A percentile compares a stretch with the other conserved stretches of the same genome.
These are phyloP conservation scores for Nakazawaea wickerhamii DNA, from an alignment of 805 yeast species.

Conservation along the genomic window DNA sequence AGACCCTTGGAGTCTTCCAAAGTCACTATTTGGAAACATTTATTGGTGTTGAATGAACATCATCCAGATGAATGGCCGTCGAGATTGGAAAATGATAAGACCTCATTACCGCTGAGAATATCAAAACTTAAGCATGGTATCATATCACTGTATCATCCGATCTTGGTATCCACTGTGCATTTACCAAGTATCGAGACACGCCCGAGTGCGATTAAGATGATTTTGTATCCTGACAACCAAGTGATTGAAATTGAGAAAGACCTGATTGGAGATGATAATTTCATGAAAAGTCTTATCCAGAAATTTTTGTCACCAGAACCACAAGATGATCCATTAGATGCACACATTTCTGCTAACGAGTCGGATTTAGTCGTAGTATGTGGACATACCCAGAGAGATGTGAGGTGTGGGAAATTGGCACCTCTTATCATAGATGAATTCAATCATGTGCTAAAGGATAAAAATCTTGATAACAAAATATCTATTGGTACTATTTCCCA, in stretches of 20 bases:
- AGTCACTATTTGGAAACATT: conserved; percentile 49
- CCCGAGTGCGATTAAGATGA: conserved; percentile 23
- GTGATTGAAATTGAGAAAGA: conserved; percentile 30
- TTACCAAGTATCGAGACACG: conserved; percentile 16
- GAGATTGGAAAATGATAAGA: conserved; percentile 44
- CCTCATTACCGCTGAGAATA: conserved; percentile 37
- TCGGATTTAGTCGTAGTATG: conserved; percentile 47
- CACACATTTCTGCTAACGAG: conserved; percentile 15
- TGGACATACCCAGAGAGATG: conserved; percentile 61
- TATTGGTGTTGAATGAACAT: conserved; percentile 37
- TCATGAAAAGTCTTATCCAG: conserved; percentile 32
- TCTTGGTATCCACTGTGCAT: conserved; percentile 42
- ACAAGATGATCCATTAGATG: conserved; percentile 8
- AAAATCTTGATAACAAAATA: conserved; percentile 26
- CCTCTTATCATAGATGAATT: conserved; percentile 53
- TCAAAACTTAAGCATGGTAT: conserved; percentile 26
- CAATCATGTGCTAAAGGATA: conserved; percentile 32
- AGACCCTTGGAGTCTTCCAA: conserved; percentile 42
- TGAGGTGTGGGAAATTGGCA: conserved; percentile 63
- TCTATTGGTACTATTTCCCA: conserved; percentile 62
- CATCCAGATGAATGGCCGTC: conserved; percentile 39
- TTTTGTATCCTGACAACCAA: conserved; percentile 51
- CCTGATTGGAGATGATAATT: conserved; percentile 19
- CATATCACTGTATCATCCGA: conserved; percentile 42
- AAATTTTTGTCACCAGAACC: conserved; percentile 35